Evolutionary conservation across 2,329 filamentous ascomycete genomes (phyloP), one percentile per base, ranked within the genome.

Genomic region (Blastomyces gilchristii): DNA sequence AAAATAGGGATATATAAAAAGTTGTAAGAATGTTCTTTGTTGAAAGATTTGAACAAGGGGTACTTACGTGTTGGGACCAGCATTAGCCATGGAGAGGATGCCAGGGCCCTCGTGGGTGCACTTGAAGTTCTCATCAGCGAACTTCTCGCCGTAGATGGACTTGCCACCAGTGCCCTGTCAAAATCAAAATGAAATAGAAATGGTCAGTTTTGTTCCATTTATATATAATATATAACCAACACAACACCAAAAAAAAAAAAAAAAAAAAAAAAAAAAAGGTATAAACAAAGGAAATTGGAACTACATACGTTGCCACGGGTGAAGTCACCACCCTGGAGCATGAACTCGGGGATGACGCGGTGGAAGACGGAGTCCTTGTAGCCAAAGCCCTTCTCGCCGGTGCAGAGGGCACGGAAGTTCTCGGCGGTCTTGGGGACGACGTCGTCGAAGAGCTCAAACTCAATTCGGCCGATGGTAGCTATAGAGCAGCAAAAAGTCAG

Each of bases 261-360:
- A 22, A 22, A 22, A 22, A 22, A 22, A 22, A 22, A 22, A 22
- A 22, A 22, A 22, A 22, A 22, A 22, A 22, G n/a, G 0, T 56
- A 8, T 16, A 18, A 34, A 37, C 12, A 39, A 34, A 1, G 16
- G 14, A 37, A 39, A 34, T 6, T 28, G 2, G 12, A 31, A 58
- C 28, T 54, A 80, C 89, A 78, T 83, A 96, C 91, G 80, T 95
- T 94, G 75, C 87, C 86, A 75, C 89, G 89, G 79, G 91, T 95
- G 83, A 95, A 95, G 84, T 96, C 91, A 84, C 91, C 91, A 77
- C 91, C 91, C 85, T 96, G 91, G 72, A 96, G 87, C 91, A 96
- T 96, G 85, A 96, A 96, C 64, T 90, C 78, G 71, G 89, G 89
- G 79, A 96, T 96, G 79, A 96, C 87, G 72, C 91, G 90, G 85